A percentile compares a stretch with the other conserved stretches of the same genome.
phyloP scores from a whole-genome alignment of 495 filamentous ascomycete species.

The Lophiostoma macrostomum region DNA sequence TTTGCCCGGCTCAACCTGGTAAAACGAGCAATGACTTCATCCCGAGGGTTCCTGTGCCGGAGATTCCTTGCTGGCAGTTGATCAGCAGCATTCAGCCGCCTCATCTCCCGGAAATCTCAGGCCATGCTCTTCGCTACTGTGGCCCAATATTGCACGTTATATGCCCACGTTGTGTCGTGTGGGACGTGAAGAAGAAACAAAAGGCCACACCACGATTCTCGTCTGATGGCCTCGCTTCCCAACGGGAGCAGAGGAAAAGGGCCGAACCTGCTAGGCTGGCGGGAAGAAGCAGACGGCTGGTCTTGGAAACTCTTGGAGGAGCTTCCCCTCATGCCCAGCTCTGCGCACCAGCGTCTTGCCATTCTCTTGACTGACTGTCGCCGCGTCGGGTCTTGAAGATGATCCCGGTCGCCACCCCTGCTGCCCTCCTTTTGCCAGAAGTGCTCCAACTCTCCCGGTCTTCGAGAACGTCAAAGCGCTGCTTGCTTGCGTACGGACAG shows the following conservation, averaged over 20 bases:
- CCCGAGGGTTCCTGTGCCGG: background rate
- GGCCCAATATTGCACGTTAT: constrained; percentile 5
- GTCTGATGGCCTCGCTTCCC: background rate
- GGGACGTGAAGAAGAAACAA: background rate
- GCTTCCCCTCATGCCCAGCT: constrained; percentile 5
- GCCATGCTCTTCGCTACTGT: constrained; percentile 10
- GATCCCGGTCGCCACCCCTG: constrained; percentile 13
- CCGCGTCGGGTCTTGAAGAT: background rate
- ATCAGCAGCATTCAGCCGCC: constrained; percentile 24
- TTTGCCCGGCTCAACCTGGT: background rate
- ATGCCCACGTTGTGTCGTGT: constrained; percentile 16
- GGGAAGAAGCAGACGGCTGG: constrained; percentile 1
- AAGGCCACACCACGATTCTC: background rate
- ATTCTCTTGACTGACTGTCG: constrained; percentile 9
- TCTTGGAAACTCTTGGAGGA: constrained; percentile 12
- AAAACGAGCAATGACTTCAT: constrained; percentile 27
- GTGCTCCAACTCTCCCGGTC: background rate
- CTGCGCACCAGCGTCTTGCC: constrained; percentile 2
- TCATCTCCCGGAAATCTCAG: constrained; percentile 7
- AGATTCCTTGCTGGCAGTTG: constrained; percentile 11
- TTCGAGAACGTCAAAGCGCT: constrained; percentile 16
- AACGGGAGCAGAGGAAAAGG: background rate
- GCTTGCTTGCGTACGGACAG: constrained; percentile 1
- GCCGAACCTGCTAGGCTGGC: background rate
- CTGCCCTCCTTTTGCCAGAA: constrained; percentile 21